Evolutionary conservation across 306 rosid species (phyloP).

Genomic region (Quercus agrifolia): DNA sequence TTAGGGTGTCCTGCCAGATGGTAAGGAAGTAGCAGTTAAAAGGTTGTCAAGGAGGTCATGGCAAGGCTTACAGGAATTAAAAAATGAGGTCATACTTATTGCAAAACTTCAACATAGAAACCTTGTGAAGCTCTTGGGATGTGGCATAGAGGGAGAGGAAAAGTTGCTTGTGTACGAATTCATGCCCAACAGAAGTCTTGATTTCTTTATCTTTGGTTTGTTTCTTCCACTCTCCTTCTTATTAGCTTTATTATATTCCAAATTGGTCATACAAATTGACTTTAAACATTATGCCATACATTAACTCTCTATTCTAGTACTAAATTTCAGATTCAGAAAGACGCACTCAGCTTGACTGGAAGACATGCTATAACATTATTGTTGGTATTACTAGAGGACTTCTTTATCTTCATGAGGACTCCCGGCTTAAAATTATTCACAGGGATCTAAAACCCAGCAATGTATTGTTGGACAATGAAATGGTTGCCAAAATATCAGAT

Average conservation of each 20-base stretch:
- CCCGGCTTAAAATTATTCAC: slow-evolving; percentile 22
- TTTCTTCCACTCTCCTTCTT: background rate
- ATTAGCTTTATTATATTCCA: background rate
- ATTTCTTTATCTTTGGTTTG: slow-evolving; percentile 29
- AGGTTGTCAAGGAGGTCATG: slow-evolving; percentile 32
- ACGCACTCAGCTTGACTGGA: slow-evolving; percentile 19
- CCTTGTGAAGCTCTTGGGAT: slow-evolving; percentile 41
- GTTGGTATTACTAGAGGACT: slow-evolving; percentile 26
- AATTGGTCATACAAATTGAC: background rate
- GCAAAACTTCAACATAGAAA: slow-evolving; percentile 41
- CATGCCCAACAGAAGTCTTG: slow-evolving; percentile 38
- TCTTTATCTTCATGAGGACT: slow-evolving; percentile 35
- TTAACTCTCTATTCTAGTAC: background rate
- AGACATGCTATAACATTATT: slow-evolving; percentile 8
- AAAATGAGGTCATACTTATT: slow-evolving; percentile 31
- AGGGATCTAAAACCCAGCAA: slow-evolving; percentile 35
- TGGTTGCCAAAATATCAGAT: slow-evolving; percentile 31
- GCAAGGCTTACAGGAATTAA: slow-evolving; percentile 39
- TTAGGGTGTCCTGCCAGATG: slow-evolving; percentile 34
- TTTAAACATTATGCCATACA: background rate
- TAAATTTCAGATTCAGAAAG: slow-evolving; percentile 11
- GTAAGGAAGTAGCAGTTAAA: slow-evolving; percentile 33
- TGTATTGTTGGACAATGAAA: slow-evolving; percentile 20
- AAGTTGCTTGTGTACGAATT: slow-evolving; percentile 34
- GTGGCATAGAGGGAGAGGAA: slow-evolving; percentile 27